A percentile compares a stretch with the other conserved stretches of the same genome.
phyloP scores from a whole-genome alignment of 2,329 filamentous ascomycete species.

The Colletotrichum melonis region DNA sequence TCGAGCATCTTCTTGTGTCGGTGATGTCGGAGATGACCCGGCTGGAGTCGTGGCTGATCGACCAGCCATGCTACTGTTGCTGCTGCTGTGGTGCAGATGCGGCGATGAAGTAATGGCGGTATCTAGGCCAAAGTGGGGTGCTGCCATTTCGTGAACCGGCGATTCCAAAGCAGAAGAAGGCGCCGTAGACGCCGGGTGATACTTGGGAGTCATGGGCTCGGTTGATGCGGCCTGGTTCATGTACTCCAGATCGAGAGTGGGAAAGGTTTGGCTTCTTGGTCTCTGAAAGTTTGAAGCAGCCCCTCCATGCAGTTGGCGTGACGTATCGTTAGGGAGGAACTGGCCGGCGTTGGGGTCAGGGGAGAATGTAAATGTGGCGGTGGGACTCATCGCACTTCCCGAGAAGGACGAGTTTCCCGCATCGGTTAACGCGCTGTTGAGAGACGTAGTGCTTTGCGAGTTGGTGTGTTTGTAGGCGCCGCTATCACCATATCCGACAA shows the following conservation, averaged over 20 bases:
- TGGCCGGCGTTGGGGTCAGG: conserved; percentile 77
- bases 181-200: conserved; percentile 57
- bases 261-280: conserved; percentile 90
- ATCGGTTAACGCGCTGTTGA: conserved; percentile 76
- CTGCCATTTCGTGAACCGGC: conserved; percentile 58
- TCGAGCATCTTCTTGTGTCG: conserved; percentile 87
- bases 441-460: conserved; percentile 74
- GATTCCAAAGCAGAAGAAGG: conserved; percentile 66
- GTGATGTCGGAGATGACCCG: conserved; percentile 71
- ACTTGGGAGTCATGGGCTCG: conserved; percentile 63
- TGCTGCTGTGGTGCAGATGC: conserved; percentile 63
- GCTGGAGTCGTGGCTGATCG: conserved; percentile 53
- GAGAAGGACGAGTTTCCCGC: conserved; percentile 75
- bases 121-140: conserved; percentile 56
- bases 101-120: conserved; percentile 50
- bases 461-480: conserved; percentile 69
- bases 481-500: conserved; percentile 68
- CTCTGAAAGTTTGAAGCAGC: conserved; percentile 70
- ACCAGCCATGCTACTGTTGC: conserved; percentile 57
- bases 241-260: conserved; percentile 74
- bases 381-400: conserved; percentile 77
- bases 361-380: conserved; percentile 79
- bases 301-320: conserved; percentile 48
- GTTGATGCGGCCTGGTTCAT: conserved; percentile 55
- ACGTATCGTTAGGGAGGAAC: conserved; percentile 62